A percentile compares a stretch with the other conserved stretches of the same genome.
phyloP scores from a whole-genome alignment of 2,329 filamentous ascomycete genomes.

The Colletotrichum spinosum region DNA sequence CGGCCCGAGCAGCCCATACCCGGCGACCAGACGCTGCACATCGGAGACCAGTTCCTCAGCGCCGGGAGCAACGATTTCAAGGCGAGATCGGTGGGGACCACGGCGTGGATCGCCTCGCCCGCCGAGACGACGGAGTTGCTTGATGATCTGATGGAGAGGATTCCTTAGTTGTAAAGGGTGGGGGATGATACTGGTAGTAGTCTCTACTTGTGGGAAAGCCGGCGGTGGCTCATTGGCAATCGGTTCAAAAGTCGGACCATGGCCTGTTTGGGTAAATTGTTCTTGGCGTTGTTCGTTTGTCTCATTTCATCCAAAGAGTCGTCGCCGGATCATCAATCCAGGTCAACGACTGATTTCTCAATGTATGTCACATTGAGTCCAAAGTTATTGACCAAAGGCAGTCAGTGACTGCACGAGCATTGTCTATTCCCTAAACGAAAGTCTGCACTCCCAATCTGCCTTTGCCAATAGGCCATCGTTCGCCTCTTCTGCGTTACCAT shows the following conservation, averaged over 20 bases:
- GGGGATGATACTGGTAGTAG: neutral
- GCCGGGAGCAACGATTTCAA: conserved; percentile 98
- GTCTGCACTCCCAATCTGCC: neutral
- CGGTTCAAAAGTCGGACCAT: too few relatives aligned
- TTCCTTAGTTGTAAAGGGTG: conserved; percentile 41
- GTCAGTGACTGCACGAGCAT: neutral
- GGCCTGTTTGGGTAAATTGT: too few relatives aligned
- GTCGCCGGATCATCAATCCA: neutral
- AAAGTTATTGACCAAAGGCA: neutral
- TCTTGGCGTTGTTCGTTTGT: too few relatives aligned
- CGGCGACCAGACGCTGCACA: conserved; percentile 86
- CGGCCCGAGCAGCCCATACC: conserved; percentile 64
- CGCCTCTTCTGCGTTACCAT: neutral
- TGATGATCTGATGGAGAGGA: conserved; percentile 79
- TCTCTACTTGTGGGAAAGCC: too few relatives aligned
- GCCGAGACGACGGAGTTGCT: conserved; percentile 89
- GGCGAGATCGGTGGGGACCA: conserved; percentile 89
- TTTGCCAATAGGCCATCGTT: too few relatives aligned
- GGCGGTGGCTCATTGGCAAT: too few relatives aligned
- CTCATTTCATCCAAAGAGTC: too few relatives aligned
- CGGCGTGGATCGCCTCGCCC: conserved; percentile 96
- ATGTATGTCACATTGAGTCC: neutral
- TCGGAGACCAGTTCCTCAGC: conserved; percentile 96
- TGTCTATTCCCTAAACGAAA: conserved; percentile 1
- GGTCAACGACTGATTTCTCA: neutral